Base-by-base conservation (phyloP, 2,329 filamentous ascomycete genomes). In the Botryotinia convoluta region DNA sequence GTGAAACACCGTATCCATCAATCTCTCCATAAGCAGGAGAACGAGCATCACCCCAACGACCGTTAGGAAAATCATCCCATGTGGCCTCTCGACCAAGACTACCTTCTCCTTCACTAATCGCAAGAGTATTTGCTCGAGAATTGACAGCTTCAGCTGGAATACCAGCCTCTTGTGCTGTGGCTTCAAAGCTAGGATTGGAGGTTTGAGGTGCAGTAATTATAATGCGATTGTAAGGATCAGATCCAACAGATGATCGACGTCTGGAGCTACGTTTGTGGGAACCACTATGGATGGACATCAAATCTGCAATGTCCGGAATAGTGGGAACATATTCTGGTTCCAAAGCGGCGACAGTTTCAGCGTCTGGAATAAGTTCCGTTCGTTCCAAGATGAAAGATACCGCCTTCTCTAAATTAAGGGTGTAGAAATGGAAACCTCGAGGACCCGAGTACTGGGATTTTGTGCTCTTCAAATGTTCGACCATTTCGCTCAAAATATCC, bases 1-100 rank as follows among this genome's bases (percentile, higher is more conserved):
- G 86, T 73, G 92, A 96, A n/a, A 97, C 94, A 18, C 96, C 96
- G 81, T 98, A 98, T n/a, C 95, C 95, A 80, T 98, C 95, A 74
- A 98, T 98, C 82, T 98, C 94, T 79, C 95, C 95, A 81, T 97
- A 98, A 0, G 95, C 95, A 1, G 94, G 94, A 4, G 94, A 97
- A 70, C 95, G 89, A 7, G 95, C 93, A 79, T 98, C 95, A 81
- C 95, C 95, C 90, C 95, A 98, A 72, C 95, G 90, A 42, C 95
- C 96, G 84, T 98, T 98, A 76, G 95, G 95, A 82, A 94, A 99
- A 80, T 99, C 96, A 79, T 99, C 96, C 96, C 96, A 99, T 0
- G 96, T 99, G 48, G 96, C 96, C 85, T 98, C 95, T 68, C 96
- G 89, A 18, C 95, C 96, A 10, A 98, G 86, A 5, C 92, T 88